Percentiles rank a stretch among this genome's conserved stretches.
phyloP scores from a whole-genome alignment of 2,329 filamentous ascomycete genomes.

The Aspergillus candidus region DNA sequence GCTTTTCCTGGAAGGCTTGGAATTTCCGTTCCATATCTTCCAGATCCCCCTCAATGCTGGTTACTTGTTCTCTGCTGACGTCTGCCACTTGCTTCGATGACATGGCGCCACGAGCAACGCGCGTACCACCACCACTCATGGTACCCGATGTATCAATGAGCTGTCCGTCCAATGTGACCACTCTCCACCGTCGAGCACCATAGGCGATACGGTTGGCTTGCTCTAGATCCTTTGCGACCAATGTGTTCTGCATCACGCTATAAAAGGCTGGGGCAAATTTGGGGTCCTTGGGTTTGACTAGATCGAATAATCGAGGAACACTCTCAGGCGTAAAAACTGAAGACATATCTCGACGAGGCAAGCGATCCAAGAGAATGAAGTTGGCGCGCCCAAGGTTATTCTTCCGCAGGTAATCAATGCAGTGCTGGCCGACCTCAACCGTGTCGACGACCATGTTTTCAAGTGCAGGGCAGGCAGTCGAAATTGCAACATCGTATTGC shows the following conservation, averaged over 20 bases:
- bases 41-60: slow-evolving; percentile 78
- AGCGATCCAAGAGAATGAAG: slow-evolving; percentile 90
- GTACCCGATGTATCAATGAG: slow-evolving; percentile 97
- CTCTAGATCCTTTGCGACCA: slow-evolving; percentile 87
- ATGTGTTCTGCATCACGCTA: slow-evolving; percentile 87
- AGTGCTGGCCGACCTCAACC: slow-evolving; percentile 93
- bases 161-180: slow-evolving; percentile 91
- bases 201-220: slow-evolving; percentile 97
- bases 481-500: slow-evolving; percentile 96
- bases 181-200: slow-evolving; percentile 86
- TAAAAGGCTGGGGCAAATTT: slow-evolving; percentile 88
- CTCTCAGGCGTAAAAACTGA: slow-evolving; percentile 83
- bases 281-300: slow-evolving; percentile 82
- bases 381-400: slow-evolving; percentile 95
- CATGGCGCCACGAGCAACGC: slow-evolving; percentile 89
- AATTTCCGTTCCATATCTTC: slow-evolving; percentile 80
- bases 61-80: slow-evolving; percentile 79
- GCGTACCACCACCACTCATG: slow-evolving; percentile 93
- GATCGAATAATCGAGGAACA: slow-evolving; percentile 85
- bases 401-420: slow-evolving; percentile 94
- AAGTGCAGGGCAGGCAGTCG: slow-evolving; percentile 82
- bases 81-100: slow-evolving; percentile 90
- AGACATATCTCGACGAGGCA: slow-evolving; percentile 70
- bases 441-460: slow-evolving; percentile 97
- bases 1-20: slow-evolving; percentile 75